These are phyloP conservation scores for Mucor velutinosus DNA, from an alignment of 371 early-diverging fungal genomes.

Conservation along the genomic window DNA sequence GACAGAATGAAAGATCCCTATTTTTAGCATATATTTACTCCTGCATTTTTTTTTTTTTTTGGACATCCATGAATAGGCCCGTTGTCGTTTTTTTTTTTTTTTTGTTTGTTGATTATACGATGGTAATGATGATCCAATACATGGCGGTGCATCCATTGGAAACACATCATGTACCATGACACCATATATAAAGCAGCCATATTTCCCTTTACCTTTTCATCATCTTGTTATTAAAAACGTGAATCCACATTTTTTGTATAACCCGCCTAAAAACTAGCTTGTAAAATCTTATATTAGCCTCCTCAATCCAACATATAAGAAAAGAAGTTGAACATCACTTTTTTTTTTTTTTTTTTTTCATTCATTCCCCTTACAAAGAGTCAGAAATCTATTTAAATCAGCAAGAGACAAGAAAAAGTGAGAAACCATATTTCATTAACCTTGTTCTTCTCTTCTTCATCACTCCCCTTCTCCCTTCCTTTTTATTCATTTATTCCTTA, in stretches of 20 bases:
- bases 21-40: background rate
- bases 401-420: background rate
- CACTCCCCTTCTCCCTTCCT: background rate
- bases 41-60: background rate
- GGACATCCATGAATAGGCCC: background rate
- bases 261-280: constrained; percentile 3
- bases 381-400: background rate
- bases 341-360: background rate
- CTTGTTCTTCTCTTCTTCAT: background rate
- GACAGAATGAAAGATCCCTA: background rate
- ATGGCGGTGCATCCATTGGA: background rate
- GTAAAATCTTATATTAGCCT: background rate
- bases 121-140: background rate
- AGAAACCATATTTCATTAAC: background rate
- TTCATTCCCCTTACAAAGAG: background rate
- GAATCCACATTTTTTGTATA: background rate
- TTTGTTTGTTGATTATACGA: background rate
- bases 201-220: background rate
- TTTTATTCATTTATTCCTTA: background rate
- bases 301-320: background rate
- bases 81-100: background rate
- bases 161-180: background rate
- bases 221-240: background rate
- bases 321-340: background rate
- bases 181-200: background rate